These are phyloP conservation scores for Amaranthus tricolor DNA, from an alignment of 179 eudicot species.

Conservation along the genomic window DNA sequence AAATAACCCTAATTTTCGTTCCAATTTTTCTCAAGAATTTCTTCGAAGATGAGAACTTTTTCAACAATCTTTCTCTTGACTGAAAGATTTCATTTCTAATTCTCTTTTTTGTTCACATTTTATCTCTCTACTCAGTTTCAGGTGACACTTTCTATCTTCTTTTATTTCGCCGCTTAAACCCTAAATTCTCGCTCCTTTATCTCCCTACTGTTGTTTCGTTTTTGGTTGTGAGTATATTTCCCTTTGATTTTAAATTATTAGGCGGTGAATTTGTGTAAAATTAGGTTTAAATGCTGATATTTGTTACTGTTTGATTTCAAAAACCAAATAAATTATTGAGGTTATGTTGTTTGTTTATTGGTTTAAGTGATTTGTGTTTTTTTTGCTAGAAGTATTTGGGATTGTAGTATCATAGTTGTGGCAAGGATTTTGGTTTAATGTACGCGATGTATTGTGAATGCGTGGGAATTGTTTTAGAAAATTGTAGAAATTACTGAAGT, in stretches of 20 bases:
- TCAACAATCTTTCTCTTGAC: not conserved
- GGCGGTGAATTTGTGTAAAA: not conserved
- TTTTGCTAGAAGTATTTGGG: no score
- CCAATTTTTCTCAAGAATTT: conserved; percentile 2
- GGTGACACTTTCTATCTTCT: conserved; percentile 14
- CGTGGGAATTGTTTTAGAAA: not conserved
- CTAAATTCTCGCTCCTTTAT: not conserved
- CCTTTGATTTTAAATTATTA: not conserved
- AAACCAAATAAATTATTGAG: no score
- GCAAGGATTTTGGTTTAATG: no score
- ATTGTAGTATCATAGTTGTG: no score
- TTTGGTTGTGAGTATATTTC: no score
- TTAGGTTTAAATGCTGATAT: not conserved
- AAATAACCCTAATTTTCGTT: conserved; percentile 29
- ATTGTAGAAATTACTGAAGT: not conserved
- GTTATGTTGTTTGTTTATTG: no score
- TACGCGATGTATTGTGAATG: not conserved
- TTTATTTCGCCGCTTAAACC: conserved; percentile 11
- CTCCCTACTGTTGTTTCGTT: not conserved
- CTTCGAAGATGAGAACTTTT: conserved; percentile 13
- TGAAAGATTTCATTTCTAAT: conserved; percentile 1
- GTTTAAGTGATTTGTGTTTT: no score
- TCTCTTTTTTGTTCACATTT: not conserved
- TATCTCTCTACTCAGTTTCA: not conserved
- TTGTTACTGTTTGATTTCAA: not conserved